Evolutionary conservation across 306 rosid species (phyloP).

Genomic region (Corylus americana): DNA sequence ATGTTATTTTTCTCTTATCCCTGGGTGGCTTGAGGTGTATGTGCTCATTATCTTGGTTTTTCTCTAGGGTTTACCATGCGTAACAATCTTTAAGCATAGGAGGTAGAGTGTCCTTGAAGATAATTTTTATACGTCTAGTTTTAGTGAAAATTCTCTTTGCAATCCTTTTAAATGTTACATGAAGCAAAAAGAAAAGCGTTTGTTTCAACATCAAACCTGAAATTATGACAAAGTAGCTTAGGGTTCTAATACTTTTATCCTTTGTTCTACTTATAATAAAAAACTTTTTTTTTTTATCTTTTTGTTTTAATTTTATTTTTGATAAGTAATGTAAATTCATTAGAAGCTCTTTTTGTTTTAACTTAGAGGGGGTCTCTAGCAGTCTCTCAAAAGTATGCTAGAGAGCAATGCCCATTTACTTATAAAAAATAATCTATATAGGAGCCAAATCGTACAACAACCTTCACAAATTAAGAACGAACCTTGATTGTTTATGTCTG

Average conservation of each 20-base stretch:
- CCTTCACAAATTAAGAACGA: not conserved
- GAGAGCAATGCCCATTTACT: not conserved
- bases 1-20: not conserved
- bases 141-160: not conserved
- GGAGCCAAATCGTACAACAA: not conserved
- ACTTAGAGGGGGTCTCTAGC: not conserved
- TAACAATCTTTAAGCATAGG: not conserved
- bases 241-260: not conserved
- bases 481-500: not conserved
- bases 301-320: not conserved
- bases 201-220: not conserved
- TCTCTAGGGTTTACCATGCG: not conserved
- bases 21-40: not conserved
- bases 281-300: not conserved
- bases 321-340: too few species aligned
- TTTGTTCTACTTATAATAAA: too few species aligned
- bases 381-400: not conserved
- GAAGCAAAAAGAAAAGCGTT: not conserved
- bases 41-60: not conserved
- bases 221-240: not conserved
- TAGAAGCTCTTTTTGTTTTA: not conserved
- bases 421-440: too few species aligned
- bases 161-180: not conserved
- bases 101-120: not conserved
- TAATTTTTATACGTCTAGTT: not conserved